These are phyloP conservation scores for Nemania sp. DNA, from an alignment of 2,329 filamentous ascomycete genomes.

Conservation along the genomic window DNA sequence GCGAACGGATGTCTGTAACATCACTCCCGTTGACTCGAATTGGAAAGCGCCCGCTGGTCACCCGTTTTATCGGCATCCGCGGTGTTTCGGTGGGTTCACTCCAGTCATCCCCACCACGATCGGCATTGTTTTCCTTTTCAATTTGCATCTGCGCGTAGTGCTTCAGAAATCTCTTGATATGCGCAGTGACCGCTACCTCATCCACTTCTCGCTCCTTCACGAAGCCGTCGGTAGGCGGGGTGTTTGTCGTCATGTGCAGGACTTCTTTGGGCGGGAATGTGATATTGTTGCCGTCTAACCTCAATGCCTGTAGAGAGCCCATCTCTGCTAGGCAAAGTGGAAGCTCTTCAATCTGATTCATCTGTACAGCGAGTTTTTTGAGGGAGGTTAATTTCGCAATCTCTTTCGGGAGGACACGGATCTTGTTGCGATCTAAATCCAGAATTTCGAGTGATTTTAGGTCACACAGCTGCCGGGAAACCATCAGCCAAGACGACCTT, in stretches of 20 bases:
- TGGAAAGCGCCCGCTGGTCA: slow-evolving; percentile 67
- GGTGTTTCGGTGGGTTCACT: slow-evolving; percentile 82
- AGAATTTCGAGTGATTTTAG: slow-evolving; percentile 88
- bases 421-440: slow-evolving; percentile 87
- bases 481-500: slow-evolving; percentile 27
- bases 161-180: slow-evolving; percentile 65
- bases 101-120: slow-evolving; percentile 62
- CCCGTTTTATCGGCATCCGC: slow-evolving; percentile 67
- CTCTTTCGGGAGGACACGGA: slow-evolving; percentile 75
- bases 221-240: slow-evolving; percentile 59
- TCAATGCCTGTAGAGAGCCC: slow-evolving; percentile 84
- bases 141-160: slow-evolving; percentile 53
- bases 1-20: slow-evolving; percentile 68
- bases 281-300: slow-evolving; percentile 86
- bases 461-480: slow-evolving; percentile 71
- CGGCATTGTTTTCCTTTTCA: slow-evolving; percentile 55
- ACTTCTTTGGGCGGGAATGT: slow-evolving; percentile 76
- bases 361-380: slow-evolving; percentile 85
- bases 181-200: slow-evolving; percentile 62
- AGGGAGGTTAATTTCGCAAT: slow-evolving; percentile 81
- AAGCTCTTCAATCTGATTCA: slow-evolving; percentile 83
- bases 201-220: slow-evolving; percentile 67
- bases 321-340: slow-evolving; percentile 87
- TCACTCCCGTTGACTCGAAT: slow-evolving; percentile 77
- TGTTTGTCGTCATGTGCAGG: slow-evolving; percentile 61